Evolutionary conservation across 1,284 basidiomycete species (phyloP).

Genomic region (Mycosarcoma maydis): DNA sequence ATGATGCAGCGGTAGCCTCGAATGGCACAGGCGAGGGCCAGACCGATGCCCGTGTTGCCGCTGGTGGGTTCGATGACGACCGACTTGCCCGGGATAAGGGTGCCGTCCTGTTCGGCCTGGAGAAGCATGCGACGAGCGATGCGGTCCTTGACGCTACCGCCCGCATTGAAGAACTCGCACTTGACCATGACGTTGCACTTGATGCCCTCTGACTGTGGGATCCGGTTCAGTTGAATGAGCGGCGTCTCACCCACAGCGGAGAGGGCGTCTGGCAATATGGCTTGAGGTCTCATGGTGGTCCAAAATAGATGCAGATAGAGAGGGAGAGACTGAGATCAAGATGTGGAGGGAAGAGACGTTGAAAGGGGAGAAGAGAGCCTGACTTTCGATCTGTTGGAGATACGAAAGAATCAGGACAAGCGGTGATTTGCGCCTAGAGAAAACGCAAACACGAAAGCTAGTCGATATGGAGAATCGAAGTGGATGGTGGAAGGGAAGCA

Average conservation of each 20-base stretch:
- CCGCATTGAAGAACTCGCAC: conserved; percentile 87
- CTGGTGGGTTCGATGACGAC: conserved; percentile 88
- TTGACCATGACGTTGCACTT: conserved; percentile 94
- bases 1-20: conserved; percentile 85
- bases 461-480: conserved; percentile 8
- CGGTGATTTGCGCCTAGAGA: conserved; percentile 29
- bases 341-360: conserved; percentile 8
- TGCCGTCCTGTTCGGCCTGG: conserved; percentile 86
- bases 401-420: conserved; percentile 45
- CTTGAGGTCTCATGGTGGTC: conserved; percentile 39
- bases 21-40: conserved; percentile 82
- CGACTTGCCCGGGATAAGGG: conserved; percentile 84
- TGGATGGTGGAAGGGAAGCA: conserved; percentile 12
- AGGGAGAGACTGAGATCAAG: conserved; percentile 2
- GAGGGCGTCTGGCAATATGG: conserved; percentile 71
- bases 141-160: conserved; percentile 93
- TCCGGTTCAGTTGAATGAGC: conserved; percentile 83
- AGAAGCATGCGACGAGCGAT: conserved; percentile 90
- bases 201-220: conserved; percentile 78
- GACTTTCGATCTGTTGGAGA: conserved; percentile 54
- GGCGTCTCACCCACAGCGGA: conserved; percentile 90
- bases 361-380: conserved; percentile 12
- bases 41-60: conserved; percentile 85
- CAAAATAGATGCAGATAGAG: neutral
- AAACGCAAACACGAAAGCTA: conserved; percentile 27